Evolutionary conservation across 106 monocot species (phyloP).

Genomic region (Apostasia shenzhenica): DNA sequence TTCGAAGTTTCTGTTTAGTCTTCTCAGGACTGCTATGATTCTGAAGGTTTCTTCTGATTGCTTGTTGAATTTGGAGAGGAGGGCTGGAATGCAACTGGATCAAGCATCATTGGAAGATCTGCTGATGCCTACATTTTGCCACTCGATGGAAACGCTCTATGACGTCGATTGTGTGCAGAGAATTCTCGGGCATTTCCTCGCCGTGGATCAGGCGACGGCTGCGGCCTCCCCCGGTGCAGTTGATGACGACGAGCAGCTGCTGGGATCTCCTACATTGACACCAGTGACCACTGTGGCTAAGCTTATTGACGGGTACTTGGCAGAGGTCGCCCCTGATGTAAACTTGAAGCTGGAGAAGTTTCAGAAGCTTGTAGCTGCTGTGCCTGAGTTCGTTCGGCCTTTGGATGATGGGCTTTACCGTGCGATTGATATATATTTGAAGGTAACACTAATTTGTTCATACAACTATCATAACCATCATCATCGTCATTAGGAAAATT

Average conservation of each 20-base stretch:
- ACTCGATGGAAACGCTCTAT: constrained; percentile 32
- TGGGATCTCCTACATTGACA: constrained; percentile 40
- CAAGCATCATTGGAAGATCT: constrained; percentile 39
- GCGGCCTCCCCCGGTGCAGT: constrained; percentile 30
- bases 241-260: constrained; percentile 33
- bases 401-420: constrained; percentile 72
- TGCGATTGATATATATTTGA: constrained; percentile 73
- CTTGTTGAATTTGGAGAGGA: constrained; percentile 36
- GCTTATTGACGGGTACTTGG: constrained; percentile 64
- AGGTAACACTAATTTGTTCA: constrained; percentile 31
- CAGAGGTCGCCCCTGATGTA: constrained; percentile 70
- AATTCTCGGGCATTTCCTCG: constrained; percentile 35
- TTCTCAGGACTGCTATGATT: constrained; percentile 43
- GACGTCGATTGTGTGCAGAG: constrained; percentile 40
- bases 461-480: background rate
- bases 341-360: constrained; percentile 65
- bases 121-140: constrained; percentile 34
- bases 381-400: constrained; percentile 65
- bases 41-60: constrained; percentile 21
- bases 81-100: constrained; percentile 42
- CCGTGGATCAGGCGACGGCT: constrained; percentile 27
- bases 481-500: too few species aligned
- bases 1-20: constrained; percentile 31
- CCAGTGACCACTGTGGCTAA: constrained; percentile 48
- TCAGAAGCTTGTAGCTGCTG: constrained; percentile 35